Evolutionary conservation across 2,329 filamentous ascomycete genomes (phyloP).

Genomic region (Lomentospora prolificans): DNA sequence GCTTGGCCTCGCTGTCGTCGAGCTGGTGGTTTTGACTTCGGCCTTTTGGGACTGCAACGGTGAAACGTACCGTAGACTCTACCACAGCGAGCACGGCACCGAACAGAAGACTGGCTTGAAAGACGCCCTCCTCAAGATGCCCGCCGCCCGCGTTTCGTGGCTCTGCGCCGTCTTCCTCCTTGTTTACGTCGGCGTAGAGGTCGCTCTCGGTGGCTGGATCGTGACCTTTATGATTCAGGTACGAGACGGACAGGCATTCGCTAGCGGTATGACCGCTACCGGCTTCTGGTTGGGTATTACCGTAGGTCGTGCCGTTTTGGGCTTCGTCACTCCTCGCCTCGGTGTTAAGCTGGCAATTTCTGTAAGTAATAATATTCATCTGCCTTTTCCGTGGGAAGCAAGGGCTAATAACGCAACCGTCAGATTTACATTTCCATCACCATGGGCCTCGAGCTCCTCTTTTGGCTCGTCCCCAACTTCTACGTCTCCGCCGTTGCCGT

Average conservation of each 20-base stretch:
- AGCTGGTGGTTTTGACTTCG: conserved; percentile 38
- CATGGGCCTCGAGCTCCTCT: conserved; percentile 58
- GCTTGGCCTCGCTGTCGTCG: conserved; percentile 47
- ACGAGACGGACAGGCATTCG: conserved; percentile 57
- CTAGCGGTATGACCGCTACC: conserved; percentile 65
- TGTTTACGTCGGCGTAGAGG: conserved; percentile 70
- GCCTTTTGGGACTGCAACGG: conserved; percentile 58
- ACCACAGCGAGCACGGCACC: conserved; percentile 10
- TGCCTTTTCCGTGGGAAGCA: neutral
- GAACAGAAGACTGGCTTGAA: neutral
- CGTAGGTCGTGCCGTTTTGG: conserved; percentile 59
- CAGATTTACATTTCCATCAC: conserved; percentile 51
- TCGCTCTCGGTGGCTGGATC: conserved; percentile 68
- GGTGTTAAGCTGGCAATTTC: conserved; percentile 61
- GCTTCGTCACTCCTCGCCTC: conserved; percentile 64
- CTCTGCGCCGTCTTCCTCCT: conserved; percentile 65
- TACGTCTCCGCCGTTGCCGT: conserved; percentile 64
- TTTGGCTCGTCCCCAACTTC: conserved; percentile 75
- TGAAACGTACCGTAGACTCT: conserved; percentile 38
- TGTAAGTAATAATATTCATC: conserved; percentile 25
- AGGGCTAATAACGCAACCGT: too few species aligned
- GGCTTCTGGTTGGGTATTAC: conserved; percentile 82
- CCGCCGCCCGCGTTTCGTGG: conserved; percentile 38
- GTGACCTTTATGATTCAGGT: conserved; percentile 80
- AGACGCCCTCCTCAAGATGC: conserved; percentile 2